A percentile compares a stretch with the other conserved stretches of the same genome.
phyloP scores from a whole-genome alignment of 2,329 filamentous ascomycete species.

The Stagonosporopsis vannaccii region DNA sequence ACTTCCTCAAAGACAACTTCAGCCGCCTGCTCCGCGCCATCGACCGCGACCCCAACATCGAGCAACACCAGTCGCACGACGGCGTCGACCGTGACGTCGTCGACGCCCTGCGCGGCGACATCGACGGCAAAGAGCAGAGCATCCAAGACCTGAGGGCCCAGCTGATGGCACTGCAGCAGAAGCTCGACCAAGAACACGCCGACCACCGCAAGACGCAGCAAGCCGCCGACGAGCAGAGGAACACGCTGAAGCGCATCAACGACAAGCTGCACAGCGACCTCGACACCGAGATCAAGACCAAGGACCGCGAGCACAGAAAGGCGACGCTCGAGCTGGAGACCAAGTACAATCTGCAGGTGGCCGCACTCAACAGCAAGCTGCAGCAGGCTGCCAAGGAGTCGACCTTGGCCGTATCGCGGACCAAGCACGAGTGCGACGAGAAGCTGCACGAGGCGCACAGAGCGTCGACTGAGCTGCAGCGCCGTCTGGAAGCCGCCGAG shows the following conservation, averaged over 20 bases:
- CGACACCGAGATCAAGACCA: conserved; percentile 68
- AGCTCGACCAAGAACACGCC: conserved; percentile 74
- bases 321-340: conserved; percentile 54
- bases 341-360: conserved; percentile 55
- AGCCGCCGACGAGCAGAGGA: conserved; percentile 54
- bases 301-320: conserved; percentile 47
- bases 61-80: conserved; percentile 84
- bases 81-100: conserved; percentile 94
- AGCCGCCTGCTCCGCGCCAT: conserved; percentile 83
- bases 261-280: conserved; percentile 75
- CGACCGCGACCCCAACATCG: conserved; percentile 87
- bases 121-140: conserved; percentile 73
- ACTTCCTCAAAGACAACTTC: conserved; percentile 96
- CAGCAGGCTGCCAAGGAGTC: conserved; percentile 43
- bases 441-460: conserved; percentile 38
- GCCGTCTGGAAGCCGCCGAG: conserved; percentile 34
- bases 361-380: conserved; percentile 46
- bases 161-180: conserved; percentile 61
- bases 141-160: conserved; percentile 66
- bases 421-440: conserved; percentile 46
- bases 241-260: conserved; percentile 69
- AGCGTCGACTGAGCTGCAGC: conserved; percentile 36
- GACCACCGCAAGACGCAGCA: conserved; percentile 72
- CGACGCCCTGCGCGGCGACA: conserved; percentile 79
- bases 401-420: conserved; percentile 32